A percentile compares a stretch with the other conserved stretches of the same genome.
phyloP scores from a whole-genome alignment of 1,139 yeast genomes.

The Blastobotrys proliferans region DNA sequence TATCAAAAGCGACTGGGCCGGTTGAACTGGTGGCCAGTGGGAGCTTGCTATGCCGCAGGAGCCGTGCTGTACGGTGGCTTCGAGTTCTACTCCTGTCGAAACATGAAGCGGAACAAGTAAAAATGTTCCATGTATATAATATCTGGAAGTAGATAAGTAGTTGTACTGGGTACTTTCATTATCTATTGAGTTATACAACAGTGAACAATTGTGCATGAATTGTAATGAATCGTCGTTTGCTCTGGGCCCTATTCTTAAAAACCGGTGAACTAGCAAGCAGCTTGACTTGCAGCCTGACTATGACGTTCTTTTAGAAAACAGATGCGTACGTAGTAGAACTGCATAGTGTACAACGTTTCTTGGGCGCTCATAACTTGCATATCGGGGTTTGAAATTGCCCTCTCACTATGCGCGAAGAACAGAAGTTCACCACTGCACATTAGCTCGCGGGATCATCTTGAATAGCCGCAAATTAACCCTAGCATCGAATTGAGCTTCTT shows the following conservation, averaged over 20 bases:
- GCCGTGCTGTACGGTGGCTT: constrained; percentile 13
- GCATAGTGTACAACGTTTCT: too few relatives aligned
- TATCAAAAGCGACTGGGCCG: constrained; percentile 13
- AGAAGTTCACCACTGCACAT: too few relatives aligned
- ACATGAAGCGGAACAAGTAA: constrained; percentile 3
- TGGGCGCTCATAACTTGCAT: too few relatives aligned
- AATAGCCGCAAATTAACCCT: too few relatives aligned
- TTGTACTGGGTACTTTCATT: neutral
- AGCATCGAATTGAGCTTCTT: too few relatives aligned
- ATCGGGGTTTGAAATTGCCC: too few relatives aligned
- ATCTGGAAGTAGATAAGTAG: neutral
- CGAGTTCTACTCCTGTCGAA: constrained; percentile 11
- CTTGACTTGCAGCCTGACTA: too few relatives aligned
- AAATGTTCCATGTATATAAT: neutral
- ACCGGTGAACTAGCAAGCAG: too few relatives aligned
- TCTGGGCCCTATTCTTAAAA: neutral
- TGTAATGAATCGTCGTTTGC: neutral
- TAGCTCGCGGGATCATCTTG: too few relatives aligned
- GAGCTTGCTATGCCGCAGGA: constrained; percentile 13
- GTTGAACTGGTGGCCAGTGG: constrained; percentile 16
- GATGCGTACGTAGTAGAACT: too few relatives aligned
- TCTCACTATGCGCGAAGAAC: too few relatives aligned
- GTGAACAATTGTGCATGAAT: neutral
- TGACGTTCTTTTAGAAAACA: too few relatives aligned
- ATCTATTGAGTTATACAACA: neutral